Evolutionary conservation across 1,139 yeast species (phyloP), one percentile per base, ranked within the genome.

Genomic region (Geotrichum klebahnii): DNA sequence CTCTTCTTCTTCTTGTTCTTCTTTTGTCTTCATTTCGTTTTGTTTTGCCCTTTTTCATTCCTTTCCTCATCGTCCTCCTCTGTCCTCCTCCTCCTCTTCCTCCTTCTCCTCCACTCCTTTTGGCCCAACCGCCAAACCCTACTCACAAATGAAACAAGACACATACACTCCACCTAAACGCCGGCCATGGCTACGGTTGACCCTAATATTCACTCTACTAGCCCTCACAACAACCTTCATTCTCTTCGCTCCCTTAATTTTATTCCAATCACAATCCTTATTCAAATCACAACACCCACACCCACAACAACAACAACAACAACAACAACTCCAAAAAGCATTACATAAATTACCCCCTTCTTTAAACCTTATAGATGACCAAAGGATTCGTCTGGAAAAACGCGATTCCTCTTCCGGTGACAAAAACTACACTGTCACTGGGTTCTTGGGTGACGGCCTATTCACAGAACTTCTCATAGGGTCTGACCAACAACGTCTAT

Each of bases 361-460:
- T 23, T n/a, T 3, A 6, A 17, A 12, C 10, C 5, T 28, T 28
- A n/a, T n/a, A n/a, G n/a, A n/a, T n/a, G n/a, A 31, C 34, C 12
- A 12, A 19, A 20, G n/a, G n/a, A 36, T 36, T 29, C 20, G 10
- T 2, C 33, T 38, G 10, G 42, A 38, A 19, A 38, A 26, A 22
- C 33, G 42, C 5, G 32, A 26, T n/a, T 12, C 34, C 14, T 3
- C 28, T 5, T 8, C 20, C 29, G 34, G 31, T 14, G 19, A 37
- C 10, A 20, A 41, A 8, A 24, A 19, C 24, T 37, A 37, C 39
- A 29, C 37, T 12, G 19, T 48, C 20, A 10, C 46, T 3, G 52
- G 52, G 9, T 10, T 23, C n/a, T 20, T 38, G 14, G 43, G 52
- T n/a, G 49, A 45, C 36, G 52, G 52, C 4, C 40, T 49, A 5